A percentile compares a stretch with the other conserved stretches of the same genome.
Conservation (phyloP, 805 yeast genomes). For the Diddensiella caesifluorescens region DNA sequence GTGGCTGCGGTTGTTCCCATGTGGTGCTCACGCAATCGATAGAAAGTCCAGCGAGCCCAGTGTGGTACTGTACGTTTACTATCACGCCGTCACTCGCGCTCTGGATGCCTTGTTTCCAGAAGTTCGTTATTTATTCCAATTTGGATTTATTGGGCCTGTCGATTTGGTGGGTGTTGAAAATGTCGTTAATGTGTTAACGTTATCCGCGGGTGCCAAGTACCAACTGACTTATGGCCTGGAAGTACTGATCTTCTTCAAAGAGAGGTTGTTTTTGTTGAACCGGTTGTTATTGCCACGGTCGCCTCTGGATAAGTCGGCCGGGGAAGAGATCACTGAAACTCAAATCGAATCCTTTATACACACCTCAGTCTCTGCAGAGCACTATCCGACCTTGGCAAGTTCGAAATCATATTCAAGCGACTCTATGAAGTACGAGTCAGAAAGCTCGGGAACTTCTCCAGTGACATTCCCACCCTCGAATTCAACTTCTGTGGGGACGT, state of each 20-base stretch:
- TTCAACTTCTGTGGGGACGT: neutral
- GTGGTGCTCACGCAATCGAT: constrained; percentile 18
- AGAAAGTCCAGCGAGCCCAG: constrained; percentile 11
- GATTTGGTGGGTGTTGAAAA: constrained; percentile 29
- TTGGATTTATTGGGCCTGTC: constrained; percentile 35
- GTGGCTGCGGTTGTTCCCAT: constrained; percentile 28
- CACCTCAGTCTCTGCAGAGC: constrained; percentile 14
- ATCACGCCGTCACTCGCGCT: constrained; percentile 32
- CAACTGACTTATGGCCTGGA: constrained; percentile 28
- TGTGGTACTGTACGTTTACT: constrained; percentile 31
- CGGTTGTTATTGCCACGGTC: constrained; percentile 14
- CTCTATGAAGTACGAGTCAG: neutral
- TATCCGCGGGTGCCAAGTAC: constrained; percentile 1
- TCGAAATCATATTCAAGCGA: neutral
- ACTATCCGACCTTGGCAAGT: constrained; percentile 13
- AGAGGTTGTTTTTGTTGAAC: constrained; percentile 20
- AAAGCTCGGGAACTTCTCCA: neutral
- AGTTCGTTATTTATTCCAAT: constrained; percentile 33
- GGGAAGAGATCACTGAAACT: constrained; percentile 25
- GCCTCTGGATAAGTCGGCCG: constrained; percentile 9
- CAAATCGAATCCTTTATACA: constrained; percentile 28
- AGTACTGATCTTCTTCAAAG: constrained; percentile 31
- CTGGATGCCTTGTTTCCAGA: constrained; percentile 36
- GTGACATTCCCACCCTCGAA: neutral
- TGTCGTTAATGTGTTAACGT: neutral